Evolutionary conservation across 331 rosid species (phyloP).

Genomic region (Rhamnella rubrinervis): DNA sequence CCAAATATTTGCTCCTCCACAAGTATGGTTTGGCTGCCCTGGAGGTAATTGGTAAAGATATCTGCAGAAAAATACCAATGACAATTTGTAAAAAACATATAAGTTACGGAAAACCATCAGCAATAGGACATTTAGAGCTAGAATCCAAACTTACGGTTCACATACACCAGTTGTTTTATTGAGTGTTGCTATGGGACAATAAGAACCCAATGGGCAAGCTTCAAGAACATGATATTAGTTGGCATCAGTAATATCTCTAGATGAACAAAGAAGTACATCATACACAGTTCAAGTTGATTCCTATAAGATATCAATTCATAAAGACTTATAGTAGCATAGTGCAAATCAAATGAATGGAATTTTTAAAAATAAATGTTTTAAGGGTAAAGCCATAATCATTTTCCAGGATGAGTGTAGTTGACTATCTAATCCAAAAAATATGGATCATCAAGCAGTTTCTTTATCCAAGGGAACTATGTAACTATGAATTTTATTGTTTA

Average conservation of each 20-base stretch:
- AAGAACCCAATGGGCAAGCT: slow-evolving; percentile 97
- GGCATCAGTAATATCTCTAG: slow-evolving; percentile 30
- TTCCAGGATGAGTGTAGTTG: background rate
- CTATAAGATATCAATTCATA: background rate
- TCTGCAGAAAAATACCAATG: slow-evolving; percentile 43
- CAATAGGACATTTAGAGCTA: slow-evolving; percentile 7
- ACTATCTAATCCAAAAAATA: background rate
- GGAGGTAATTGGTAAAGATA: slow-evolving; percentile 88
- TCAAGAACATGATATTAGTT: slow-evolving; percentile 33
- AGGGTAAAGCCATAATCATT: background rate
- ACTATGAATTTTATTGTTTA: no score
- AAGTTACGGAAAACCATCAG: slow-evolving; percentile 13
- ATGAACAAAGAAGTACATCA: slow-evolving; percentile 9
- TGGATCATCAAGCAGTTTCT: background rate
- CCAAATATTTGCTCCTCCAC: slow-evolving; percentile 97
- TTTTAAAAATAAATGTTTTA: background rate
- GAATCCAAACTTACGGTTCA: slow-evolving; percentile 80
- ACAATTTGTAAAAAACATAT: background rate
- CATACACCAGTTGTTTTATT: slow-evolving; percentile 76
- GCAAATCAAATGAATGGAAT: background rate
- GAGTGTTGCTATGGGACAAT: slow-evolving; percentile 81
- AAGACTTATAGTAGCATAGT: background rate
- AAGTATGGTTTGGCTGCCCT: slow-evolving; percentile 72
- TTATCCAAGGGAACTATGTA: background rate
- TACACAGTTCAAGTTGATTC: background rate